Base-by-base conservation (phyloP, 441 rosid genomes). In the Gossypium davidsonii region DNA sequence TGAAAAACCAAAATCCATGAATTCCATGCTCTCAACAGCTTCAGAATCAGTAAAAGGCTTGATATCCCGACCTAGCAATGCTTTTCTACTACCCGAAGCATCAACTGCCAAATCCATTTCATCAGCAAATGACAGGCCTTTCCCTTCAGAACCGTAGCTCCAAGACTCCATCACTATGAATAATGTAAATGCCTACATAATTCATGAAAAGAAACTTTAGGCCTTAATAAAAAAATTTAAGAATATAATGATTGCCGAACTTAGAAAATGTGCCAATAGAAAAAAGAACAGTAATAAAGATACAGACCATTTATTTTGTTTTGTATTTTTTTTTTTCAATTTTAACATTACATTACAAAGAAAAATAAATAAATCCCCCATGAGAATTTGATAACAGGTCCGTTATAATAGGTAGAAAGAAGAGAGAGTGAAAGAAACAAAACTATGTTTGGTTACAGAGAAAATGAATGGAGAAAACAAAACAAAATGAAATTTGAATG, bases 121-220 rank as follows among this genome's bases (percentile, higher is more conserved):
- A 71, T 63, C 77, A 15, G 82, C 26, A 48, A 48, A 67, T 23
- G 67, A 66, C 15, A 63, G 61, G 6, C 64, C 86, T 60, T 79
- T 82, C 28, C 82, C 85, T 62, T 74, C 83, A 67, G 78, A 70
- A 42, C 81, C 74, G 73, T 63, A 84, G 74, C 83, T 80, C 85
- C 88, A 82, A 78, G 85, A 75, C 75, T 85, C 88, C 88, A 88
- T 88, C 70, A 68, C 2, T 25, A 67, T 48, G 39, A 48, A n/a
- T 28, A 48, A 67, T 48, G 14, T 67, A 25, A 67, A n/a, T 15
- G 49, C 58, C 57, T 67, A 25, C n/a, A 26, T 2, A 25, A 67
- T 14, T 67, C 31, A 28, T 28, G 31, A 28, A 28, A 28, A 28
- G 31, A 28, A 28, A 28, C 31, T 28, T 28, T 42, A 64, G 69